A percentile compares a stretch with the other conserved stretches of the same genome.
Conservation (phyloP, 169 alveolate genomes). For the Plasmodium sp. region DNA sequence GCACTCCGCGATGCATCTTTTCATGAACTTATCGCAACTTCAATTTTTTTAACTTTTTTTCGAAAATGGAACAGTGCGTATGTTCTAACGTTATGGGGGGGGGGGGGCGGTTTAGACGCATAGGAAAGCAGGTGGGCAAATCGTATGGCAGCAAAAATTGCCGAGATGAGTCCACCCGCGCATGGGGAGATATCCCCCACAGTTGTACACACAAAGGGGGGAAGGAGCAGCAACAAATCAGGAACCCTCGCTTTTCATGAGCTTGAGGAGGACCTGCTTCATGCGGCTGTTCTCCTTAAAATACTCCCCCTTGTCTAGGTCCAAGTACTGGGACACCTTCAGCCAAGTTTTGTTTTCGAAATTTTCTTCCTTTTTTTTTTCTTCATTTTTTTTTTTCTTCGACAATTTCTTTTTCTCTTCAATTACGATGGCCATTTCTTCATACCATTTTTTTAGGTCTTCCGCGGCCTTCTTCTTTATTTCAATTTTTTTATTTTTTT, state of each 20-base stretch:
- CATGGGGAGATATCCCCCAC: not conserved
- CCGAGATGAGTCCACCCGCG: not conserved
- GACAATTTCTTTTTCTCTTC: slow-evolving; percentile 60
- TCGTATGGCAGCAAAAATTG: not conserved
- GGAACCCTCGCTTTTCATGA: slow-evolving; percentile 47
- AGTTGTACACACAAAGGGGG: not conserved
- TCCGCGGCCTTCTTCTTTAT: slow-evolving; percentile 66
- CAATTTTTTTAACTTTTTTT: not conserved
- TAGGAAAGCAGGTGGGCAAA: not conserved
- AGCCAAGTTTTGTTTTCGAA: slow-evolving; percentile 54
- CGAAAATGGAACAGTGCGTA: not conserved
- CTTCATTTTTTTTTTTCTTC: slow-evolving; percentile 47
- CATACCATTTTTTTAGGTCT: slow-evolving; percentile 70
- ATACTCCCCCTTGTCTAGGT: slow-evolving; percentile 55
- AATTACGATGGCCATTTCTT: slow-evolving; percentile 55
- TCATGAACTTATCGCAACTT: not conserved
- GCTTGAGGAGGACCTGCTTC: slow-evolving; percentile 46
- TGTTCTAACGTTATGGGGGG: not conserved
- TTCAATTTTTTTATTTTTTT: slow-evolving; percentile 56
- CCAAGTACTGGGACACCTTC: slow-evolving; percentile 51
- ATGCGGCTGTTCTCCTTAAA: slow-evolving; percentile 65
- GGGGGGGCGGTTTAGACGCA: not conserved
- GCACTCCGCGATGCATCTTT: not conserved
- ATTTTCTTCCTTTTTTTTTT: slow-evolving; percentile 62
- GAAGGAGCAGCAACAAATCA: not conserved